Percentiles rank a stretch among this genome's conserved stretches.
Conservation (phyloP, 495 filamentous ascomycete species). For the Viridothelium virens region DNA sequence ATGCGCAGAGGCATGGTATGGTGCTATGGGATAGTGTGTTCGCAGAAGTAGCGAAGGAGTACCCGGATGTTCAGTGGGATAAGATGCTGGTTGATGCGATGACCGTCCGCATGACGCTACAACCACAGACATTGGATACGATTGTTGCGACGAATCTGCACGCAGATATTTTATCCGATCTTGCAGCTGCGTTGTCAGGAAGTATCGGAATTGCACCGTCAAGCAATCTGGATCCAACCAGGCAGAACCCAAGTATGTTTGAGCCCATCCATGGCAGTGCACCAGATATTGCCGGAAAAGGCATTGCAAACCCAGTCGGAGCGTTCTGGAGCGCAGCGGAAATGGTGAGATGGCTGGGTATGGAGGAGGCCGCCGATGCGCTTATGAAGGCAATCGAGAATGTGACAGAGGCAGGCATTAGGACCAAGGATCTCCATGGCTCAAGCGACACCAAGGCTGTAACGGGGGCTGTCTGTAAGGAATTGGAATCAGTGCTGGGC, state of each 20-base stretch:
- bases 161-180: slow-evolving; percentile 37
- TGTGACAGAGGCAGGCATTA: slow-evolving; percentile 50
- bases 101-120: slow-evolving; percentile 37
- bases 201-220: slow-evolving; percentile 44
- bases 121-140: slow-evolving; percentile 35
- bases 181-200: slow-evolving; percentile 43
- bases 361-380: slow-evolving; percentile 46
- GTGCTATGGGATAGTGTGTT: slow-evolving; percentile 39
- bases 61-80: slow-evolving; percentile 33
- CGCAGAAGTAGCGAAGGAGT: slow-evolving; percentile 33
- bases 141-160: slow-evolving; percentile 41
- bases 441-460: slow-evolving; percentile 49
- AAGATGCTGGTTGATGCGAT: slow-evolving; percentile 41
- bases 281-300: slow-evolving; percentile 65
- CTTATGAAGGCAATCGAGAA: slow-evolving; percentile 55
- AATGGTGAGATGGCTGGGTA: slow-evolving; percentile 60
- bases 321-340: slow-evolving; percentile 63
- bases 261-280: slow-evolving; percentile 63
- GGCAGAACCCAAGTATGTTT: slow-evolving; percentile 56
- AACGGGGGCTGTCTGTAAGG: slow-evolving; percentile 52
- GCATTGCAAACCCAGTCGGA: slow-evolving; percentile 62
- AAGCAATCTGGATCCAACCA: slow-evolving; percentile 56
- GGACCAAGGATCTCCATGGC: slow-evolving; percentile 56
- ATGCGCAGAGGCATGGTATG: slow-evolving; percentile 39
- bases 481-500: slow-evolving; percentile 37